Percentiles rank a stretch among this genome's conserved stretches.
phyloP scores from a whole-genome alignment of 805 yeast genomes.

The Metschnikowia noctiluminum region DNA sequence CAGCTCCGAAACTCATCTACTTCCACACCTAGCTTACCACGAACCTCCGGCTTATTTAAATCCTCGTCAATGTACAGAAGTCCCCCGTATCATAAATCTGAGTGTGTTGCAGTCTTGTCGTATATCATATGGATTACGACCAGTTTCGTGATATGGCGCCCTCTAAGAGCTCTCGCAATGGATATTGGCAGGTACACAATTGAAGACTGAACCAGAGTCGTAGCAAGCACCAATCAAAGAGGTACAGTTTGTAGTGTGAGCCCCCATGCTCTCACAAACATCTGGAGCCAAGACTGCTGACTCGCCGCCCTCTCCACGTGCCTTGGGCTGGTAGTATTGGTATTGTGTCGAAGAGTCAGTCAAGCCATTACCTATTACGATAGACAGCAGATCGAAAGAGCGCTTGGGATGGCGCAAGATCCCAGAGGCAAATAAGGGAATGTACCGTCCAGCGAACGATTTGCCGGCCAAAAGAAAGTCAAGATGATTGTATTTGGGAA shows the following conservation, averaged over 20 bases:
- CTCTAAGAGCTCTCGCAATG: conserved; percentile 85
- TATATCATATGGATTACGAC: conserved; percentile 88
- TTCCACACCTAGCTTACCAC: conserved; percentile 85
- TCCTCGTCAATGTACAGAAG: conserved; percentile 71
- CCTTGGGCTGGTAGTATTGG: conserved; percentile 69
- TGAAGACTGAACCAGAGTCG: conserved; percentile 65
- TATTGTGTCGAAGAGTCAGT: conserved; percentile 64
- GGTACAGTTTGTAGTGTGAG: conserved; percentile 69
- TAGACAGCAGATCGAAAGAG: conserved; percentile 40
- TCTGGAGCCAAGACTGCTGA: conserved; percentile 68
- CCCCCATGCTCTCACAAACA: conserved; percentile 63
- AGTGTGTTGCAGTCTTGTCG: conserved; percentile 73
- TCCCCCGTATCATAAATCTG: conserved; percentile 72
- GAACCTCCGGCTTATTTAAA: conserved; percentile 74
- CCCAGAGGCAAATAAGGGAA: conserved; percentile 84
- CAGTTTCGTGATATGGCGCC: conserved; percentile 58
- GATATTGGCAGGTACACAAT: conserved; percentile 87
- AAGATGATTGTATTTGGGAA: conserved; percentile 62
- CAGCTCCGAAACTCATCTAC: conserved; percentile 75
- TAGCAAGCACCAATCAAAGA: conserved; percentile 77
- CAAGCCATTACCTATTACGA: conserved; percentile 89
- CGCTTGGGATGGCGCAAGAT: conserved; percentile 47
- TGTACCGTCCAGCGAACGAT: conserved; percentile 91
- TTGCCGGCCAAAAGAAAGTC: conserved; percentile 88
- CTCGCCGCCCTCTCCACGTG: conserved; percentile 87